phyloP scores from a whole-genome alignment of 352 stramenopile genomes.

The Phytophthora lateralis region DNA sequence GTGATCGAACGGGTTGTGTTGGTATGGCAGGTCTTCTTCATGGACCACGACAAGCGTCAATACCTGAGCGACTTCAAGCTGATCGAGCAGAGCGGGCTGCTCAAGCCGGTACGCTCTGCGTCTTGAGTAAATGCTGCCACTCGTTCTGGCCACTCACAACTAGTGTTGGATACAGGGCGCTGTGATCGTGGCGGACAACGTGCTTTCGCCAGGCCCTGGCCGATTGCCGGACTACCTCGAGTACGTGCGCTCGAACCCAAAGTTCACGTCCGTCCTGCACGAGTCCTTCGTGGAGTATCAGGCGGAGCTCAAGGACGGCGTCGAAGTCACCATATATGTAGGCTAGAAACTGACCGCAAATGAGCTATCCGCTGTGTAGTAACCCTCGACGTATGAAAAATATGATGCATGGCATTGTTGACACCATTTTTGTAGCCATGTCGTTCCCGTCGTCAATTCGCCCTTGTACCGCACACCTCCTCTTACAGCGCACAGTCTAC shows the following conservation, averaged over 20 bases:
- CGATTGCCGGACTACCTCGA: conserved; percentile 35
- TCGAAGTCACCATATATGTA: conserved; percentile 34
- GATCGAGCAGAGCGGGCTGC: conserved; percentile 35
- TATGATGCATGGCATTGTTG: no score
- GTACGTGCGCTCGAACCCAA: conserved; percentile 35
- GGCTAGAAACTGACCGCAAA: not conserved
- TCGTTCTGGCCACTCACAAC: not conserved
- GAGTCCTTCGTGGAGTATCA: conserved; percentile 38
- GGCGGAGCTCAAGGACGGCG: conserved; percentile 29
- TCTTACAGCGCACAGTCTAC: not conserved
- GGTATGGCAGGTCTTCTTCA: conserved; percentile 36
- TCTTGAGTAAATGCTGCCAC: no score
- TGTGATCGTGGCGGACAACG: conserved; percentile 45
- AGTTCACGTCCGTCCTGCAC: conserved; percentile 37
- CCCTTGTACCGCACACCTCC: not conserved
- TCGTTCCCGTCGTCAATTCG: not conserved
- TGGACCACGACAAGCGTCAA: conserved; percentile 38
- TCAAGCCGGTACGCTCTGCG: conserved; percentile 21
- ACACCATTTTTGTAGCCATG: not conserved
- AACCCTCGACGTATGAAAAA: conserved; percentile 1
- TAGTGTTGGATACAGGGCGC: conserved; percentile 20
- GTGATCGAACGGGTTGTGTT: conserved; percentile 3
- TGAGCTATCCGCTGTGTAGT: not conserved
- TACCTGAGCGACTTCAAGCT: conserved; percentile 40
- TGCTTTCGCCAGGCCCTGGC: conserved; percentile 33